Evolutionary conservation across 1,284 basidiomycete species (phyloP).

Genomic region (Kwoniella shivajii): DNA sequence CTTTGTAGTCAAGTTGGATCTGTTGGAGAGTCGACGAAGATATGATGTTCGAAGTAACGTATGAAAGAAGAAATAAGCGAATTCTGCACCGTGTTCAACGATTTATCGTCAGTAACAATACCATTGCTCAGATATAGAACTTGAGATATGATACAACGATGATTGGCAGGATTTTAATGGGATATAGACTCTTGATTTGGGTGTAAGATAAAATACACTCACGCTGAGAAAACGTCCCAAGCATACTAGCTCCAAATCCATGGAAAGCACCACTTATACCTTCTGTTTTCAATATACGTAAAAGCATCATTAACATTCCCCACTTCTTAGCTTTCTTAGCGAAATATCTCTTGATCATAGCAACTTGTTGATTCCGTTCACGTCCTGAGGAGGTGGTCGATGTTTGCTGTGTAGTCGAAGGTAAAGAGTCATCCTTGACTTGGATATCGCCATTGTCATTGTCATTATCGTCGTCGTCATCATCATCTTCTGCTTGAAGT

Average conservation of each 20-base stretch:
- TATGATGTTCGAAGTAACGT: constrained; percentile 72
- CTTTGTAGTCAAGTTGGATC: constrained; percentile 46
- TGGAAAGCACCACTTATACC: constrained; percentile 82
- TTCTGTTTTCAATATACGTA: constrained; percentile 74
- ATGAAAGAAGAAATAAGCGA: constrained; percentile 99
- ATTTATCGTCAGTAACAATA: too few species aligned
- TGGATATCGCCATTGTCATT: constrained; percentile 2
- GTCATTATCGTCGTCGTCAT: constrained; percentile 17
- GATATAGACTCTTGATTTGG: too few species aligned
- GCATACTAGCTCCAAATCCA: constrained; percentile 96
- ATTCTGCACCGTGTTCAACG: too few species aligned
- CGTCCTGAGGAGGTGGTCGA: neutral
- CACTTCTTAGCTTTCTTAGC: constrained; percentile 37
- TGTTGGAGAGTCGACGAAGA: constrained; percentile 26
- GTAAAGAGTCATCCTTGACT: neutral
- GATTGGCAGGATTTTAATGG: too few species aligned
- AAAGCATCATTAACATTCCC: constrained; percentile 64
- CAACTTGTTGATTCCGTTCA: neutral
- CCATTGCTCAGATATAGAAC: too few species aligned
- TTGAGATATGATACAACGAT: too few species aligned
- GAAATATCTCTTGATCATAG: neutral
- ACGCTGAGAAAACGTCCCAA: constrained; percentile 97
- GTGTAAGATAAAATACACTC: too few species aligned
- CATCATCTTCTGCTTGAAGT: constrained; percentile 69
- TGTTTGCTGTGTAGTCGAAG: neutral